A percentile compares a stretch with the other conserved stretches of the same genome.
Evolutionary conservation across 2,329 filamentous ascomycete genomes (phyloP).

Genomic region (Neocucurbitaria cava): DNA sequence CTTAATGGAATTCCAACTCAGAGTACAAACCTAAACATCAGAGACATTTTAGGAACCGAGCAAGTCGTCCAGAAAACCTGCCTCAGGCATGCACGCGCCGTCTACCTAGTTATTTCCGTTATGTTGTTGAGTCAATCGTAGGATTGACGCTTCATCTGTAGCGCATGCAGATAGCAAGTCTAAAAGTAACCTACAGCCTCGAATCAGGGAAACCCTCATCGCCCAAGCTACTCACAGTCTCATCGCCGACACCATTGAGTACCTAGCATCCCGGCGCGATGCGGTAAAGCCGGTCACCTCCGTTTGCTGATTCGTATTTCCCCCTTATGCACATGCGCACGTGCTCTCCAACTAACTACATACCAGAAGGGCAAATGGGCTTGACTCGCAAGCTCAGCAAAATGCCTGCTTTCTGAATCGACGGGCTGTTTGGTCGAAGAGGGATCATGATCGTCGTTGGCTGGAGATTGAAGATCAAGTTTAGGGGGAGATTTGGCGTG

Average conservation of each 20-base stretch:
- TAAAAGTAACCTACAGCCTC: no score
- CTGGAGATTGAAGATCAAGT: slow-evolving; percentile 1
- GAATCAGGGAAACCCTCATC: not conserved
- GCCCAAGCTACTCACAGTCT: not conserved
- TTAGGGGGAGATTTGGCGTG: slow-evolving; percentile 16
- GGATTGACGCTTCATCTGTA: not conserved
- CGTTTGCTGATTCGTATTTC: no score
- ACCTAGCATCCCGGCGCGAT: slow-evolving; percentile 14
- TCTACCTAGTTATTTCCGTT: not conserved
- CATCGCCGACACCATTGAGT: not conserved
- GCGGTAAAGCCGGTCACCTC: slow-evolving; percentile 10
- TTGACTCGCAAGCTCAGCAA: not conserved
- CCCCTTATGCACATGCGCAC: slow-evolving; percentile 24
- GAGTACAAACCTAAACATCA: no score
- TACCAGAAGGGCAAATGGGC: slow-evolving; percentile 18
- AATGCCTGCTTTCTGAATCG: not conserved
- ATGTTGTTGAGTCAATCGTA: not conserved
- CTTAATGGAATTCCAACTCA: no score
- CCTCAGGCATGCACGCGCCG: not conserved
- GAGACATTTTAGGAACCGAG: not conserved
- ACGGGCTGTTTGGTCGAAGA: not conserved
- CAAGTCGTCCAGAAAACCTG: not conserved
- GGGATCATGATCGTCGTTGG: slow-evolving; percentile 7
- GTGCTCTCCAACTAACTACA: no score
- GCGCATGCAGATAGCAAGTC: no score